phyloP scores from a whole-genome alignment of 2,329 filamentous ascomycete species.

The Colletotrichum sp. region DNA sequence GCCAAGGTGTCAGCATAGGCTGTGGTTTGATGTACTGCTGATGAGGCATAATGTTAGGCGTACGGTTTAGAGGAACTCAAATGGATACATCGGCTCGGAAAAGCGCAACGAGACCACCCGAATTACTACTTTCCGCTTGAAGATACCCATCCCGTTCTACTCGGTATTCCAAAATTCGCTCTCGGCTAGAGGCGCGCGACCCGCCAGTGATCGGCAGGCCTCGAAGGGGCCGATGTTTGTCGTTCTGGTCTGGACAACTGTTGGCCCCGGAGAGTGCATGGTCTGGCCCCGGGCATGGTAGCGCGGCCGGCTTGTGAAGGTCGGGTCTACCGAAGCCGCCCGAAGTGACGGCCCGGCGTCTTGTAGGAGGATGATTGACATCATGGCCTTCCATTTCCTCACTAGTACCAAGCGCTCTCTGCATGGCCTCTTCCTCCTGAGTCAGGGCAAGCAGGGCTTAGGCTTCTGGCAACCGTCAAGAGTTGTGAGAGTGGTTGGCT shows the following conservation, averaged over 20 bases:
- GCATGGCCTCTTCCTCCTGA: background rate
- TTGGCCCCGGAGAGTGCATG: background rate
- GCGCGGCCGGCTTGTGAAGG: background rate
- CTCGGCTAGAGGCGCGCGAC: background rate
- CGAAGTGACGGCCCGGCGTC: slow-evolving; percentile 1
- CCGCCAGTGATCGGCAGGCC: slow-evolving; percentile 16
- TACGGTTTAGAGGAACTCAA: slow-evolving; percentile 22
- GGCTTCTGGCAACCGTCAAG: background rate
- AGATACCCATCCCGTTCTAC: slow-evolving; percentile 7
- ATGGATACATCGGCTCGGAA: slow-evolving; percentile 18
- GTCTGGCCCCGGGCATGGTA: background rate
- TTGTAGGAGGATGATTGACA: slow-evolving; percentile 10
- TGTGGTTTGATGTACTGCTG: slow-evolving; percentile 8
- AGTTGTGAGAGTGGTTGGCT: background rate
- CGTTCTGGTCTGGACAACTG: background rate
- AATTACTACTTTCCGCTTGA: slow-evolving; percentile 19
- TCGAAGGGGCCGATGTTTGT: slow-evolving; percentile 14
- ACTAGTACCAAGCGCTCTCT: background rate
- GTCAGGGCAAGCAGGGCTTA: slow-evolving; percentile 10
- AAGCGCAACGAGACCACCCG: slow-evolving; percentile 18
- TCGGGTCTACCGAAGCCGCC: background rate
- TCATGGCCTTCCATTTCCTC: background rate
- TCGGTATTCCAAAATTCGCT: background rate
- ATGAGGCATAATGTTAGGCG: slow-evolving; percentile 22
- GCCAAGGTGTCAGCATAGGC: slow-evolving; percentile 71